These are phyloP conservation scores for Xylaria telfairii DNA, from an alignment of 495 filamentous ascomycete genomes.

Conservation along the genomic window DNA sequence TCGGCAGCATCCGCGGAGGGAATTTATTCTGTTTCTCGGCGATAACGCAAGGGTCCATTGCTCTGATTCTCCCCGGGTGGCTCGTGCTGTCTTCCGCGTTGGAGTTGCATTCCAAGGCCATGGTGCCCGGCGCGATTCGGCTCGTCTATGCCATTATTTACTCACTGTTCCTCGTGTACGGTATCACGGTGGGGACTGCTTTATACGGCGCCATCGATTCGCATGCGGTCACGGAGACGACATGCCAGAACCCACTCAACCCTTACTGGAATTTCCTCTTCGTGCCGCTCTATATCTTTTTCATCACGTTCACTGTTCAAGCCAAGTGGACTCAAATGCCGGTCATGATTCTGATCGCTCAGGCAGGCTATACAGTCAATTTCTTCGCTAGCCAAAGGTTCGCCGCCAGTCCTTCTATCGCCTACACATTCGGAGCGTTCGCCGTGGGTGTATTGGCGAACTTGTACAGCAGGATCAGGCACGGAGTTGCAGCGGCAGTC, in stretches of 20 bases:
- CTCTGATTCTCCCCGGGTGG: conserved; percentile 82
- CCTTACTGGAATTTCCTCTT: conserved; percentile 71
- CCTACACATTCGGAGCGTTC: conserved; percentile 80
- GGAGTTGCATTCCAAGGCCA: conserved; percentile 82
- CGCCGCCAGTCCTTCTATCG: conserved; percentile 76
- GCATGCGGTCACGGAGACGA: conserved; percentile 71
- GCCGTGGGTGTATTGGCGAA: conserved; percentile 84
- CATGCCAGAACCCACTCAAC: conserved; percentile 66
- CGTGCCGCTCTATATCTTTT: conserved; percentile 78
- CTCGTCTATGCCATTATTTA: conserved; percentile 96
- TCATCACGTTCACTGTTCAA: conserved; percentile 81
- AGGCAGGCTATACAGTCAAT: conserved; percentile 82
- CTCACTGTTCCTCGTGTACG: conserved; percentile 88
- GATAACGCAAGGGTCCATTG: conserved; percentile 85
- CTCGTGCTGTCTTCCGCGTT: conserved; percentile 72
- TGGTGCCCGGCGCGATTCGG: conserved; percentile 86
- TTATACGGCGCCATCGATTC: conserved; percentile 80
- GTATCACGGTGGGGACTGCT: conserved; percentile 89
- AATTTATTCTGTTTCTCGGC: conserved; percentile 86
- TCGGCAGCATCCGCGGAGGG: conserved; percentile 76
- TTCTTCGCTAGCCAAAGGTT: conserved; percentile 75
- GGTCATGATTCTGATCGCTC: conserved; percentile 76
- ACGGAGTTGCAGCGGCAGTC: conserved; percentile 82
- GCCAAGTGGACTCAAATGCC: conserved; percentile 86
- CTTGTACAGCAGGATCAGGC: conserved; percentile 76